phyloP scores from a whole-genome alignment of 768 basidiomycete genomes.

The Mycena floridula region DNA sequence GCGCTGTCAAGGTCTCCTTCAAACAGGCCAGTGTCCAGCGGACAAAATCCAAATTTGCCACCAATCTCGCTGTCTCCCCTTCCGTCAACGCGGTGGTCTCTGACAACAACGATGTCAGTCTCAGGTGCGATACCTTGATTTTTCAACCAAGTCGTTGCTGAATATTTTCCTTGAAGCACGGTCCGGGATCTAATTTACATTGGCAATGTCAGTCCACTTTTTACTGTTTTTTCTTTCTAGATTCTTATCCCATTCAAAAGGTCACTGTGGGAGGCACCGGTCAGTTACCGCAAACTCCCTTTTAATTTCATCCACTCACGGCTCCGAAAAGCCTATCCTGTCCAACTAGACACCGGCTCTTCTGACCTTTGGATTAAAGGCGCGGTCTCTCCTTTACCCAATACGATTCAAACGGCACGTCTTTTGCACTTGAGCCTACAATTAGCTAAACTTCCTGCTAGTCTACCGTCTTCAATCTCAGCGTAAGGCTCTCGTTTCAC shows the following conservation, averaged over 20 bases:
- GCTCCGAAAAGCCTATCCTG: conserved; percentile 49
- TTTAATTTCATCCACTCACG: conserved; percentile 7
- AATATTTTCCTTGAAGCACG: conserved; percentile 41
- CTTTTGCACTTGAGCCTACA: neutral
- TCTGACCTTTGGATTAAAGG: conserved; percentile 74
- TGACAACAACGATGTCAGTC: conserved; percentile 30
- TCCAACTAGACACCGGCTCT: conserved; percentile 84
- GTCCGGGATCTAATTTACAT: conserved; percentile 76
- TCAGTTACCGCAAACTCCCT: conserved; percentile 24
- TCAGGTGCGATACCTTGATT: conserved; percentile 32
- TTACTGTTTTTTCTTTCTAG: conserved; percentile 6
- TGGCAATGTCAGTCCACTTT: conserved; percentile 50
- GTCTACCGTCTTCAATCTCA: conserved; percentile 51
- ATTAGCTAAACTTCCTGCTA: conserved; percentile 15
- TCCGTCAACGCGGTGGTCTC: neutral
- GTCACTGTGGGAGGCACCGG: conserved; percentile 59
- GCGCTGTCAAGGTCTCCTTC: conserved; percentile 43
- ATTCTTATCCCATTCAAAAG: conserved; percentile 25
- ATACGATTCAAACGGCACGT: conserved; percentile 43
- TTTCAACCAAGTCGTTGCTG: conserved; percentile 5
- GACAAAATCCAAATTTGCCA: neutral
- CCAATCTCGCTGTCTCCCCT: neutral
- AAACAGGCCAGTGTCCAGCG: too few relatives aligned
- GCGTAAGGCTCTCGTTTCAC: conserved; percentile 34
- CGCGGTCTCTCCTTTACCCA: conserved; percentile 39